Conservation (phyloP, 2,329 filamentous ascomycete species). For the Penicillium corylophilum region DNA sequence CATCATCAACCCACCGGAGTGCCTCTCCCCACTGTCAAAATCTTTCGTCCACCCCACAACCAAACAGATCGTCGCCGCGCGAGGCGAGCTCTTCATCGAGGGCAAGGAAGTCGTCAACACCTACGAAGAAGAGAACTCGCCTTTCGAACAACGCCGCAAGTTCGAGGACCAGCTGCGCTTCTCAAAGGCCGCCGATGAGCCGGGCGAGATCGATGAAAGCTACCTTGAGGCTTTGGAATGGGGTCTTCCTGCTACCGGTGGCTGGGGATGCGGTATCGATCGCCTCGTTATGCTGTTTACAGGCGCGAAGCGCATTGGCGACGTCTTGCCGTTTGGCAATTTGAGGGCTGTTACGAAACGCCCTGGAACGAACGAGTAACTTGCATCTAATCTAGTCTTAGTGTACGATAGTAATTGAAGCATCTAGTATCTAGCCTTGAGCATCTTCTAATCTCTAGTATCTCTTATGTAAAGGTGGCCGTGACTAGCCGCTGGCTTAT, state of each 20-base stretch:
- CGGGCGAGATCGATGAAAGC: constrained; percentile 65
- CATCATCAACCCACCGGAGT: constrained; percentile 85
- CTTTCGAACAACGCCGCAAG: constrained; percentile 80
- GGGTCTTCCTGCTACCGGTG: constrained; percentile 90
- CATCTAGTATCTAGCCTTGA: not conserved
- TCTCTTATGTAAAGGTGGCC: constrained; percentile 2
- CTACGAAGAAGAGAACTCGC: constrained; percentile 97
- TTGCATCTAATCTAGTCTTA: constrained; percentile 3
- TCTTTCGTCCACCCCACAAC: constrained; percentile 70
- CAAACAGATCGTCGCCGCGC: constrained; percentile 72
- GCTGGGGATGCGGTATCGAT: constrained; percentile 94
- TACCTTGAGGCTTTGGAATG: constrained; percentile 84
- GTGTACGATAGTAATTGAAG: not conserved
- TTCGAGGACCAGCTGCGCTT: constrained; percentile 62
- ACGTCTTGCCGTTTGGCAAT: constrained; percentile 86
- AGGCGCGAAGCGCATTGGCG: constrained; percentile 73
- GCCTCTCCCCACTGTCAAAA: constrained; percentile 88
- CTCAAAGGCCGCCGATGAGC: constrained; percentile 50
- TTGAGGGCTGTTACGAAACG: constrained; percentile 55
- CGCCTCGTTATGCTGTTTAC: constrained; percentile 88
- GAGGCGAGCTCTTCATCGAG: constrained; percentile 80
- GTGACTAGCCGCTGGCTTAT: constrained; percentile 20
- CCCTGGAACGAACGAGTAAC: constrained; percentile 5
- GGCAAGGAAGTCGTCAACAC: constrained; percentile 88
- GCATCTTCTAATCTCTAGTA: not conserved